Conservation (phyloP, 257 asterid genomes). For the Lantana camara region DNA sequence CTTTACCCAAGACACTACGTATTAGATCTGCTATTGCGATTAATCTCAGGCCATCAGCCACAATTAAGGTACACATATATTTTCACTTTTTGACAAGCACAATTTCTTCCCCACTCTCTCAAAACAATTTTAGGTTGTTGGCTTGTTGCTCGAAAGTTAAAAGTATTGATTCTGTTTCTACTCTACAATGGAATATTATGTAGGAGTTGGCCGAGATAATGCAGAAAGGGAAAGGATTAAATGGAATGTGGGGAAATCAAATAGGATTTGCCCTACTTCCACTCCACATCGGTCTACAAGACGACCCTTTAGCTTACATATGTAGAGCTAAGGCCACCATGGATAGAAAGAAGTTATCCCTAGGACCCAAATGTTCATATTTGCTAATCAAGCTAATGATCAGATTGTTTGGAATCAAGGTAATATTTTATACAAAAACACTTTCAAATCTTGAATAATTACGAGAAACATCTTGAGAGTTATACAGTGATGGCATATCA, state of each 20-base stretch:
- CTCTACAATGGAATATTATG: not conserved
- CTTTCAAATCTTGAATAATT: no score
- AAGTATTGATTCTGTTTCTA: no score
- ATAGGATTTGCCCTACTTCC: slow-evolving; percentile 41
- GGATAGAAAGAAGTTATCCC: slow-evolving; percentile 55
- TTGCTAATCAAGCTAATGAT: slow-evolving; percentile 15
- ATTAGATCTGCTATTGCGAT: slow-evolving; percentile 34
- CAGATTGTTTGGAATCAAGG: slow-evolving; percentile 45
- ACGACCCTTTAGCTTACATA: slow-evolving; percentile 47
- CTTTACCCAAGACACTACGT: slow-evolving; percentile 33
- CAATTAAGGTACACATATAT: slow-evolving; percentile 32
- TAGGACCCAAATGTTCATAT: slow-evolving; percentile 34
- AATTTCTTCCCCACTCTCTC: no score
- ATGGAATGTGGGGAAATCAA: slow-evolving; percentile 50
- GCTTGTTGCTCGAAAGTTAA: no score
- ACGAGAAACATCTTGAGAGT: no score
- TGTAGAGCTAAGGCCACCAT: slow-evolving; percentile 44
- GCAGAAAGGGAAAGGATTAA: slow-evolving; percentile 33
- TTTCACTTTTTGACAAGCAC: no score
- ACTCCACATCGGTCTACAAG: slow-evolving; percentile 29
- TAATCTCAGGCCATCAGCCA: slow-evolving; percentile 40
- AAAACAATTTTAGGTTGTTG: no score
- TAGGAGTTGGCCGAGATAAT: slow-evolving; percentile 52
- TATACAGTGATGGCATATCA: no score
- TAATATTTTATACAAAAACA: not conserved